Evolutionary conservation across 1,284 basidiomycete species (phyloP).

Genomic region (Prillingera fragicola): DNA sequence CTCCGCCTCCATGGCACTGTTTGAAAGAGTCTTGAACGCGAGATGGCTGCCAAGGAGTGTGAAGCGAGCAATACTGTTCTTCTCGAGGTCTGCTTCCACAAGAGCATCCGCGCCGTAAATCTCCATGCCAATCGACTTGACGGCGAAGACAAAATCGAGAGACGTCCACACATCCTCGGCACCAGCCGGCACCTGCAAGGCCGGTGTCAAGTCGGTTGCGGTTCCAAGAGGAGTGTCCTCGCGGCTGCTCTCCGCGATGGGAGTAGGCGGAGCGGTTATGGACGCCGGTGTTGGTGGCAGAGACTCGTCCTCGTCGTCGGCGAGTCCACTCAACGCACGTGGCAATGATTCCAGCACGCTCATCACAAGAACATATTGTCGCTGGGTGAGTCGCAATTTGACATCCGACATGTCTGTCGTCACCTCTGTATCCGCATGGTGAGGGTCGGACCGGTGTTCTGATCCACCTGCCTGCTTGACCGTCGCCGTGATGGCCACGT

Average conservation of each 20-base stretch:
- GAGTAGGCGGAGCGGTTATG: conserved; percentile 13
- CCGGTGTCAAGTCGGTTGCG: conserved; percentile 52
- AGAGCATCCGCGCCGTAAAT: conserved; percentile 73
- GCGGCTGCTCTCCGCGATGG: conserved; percentile 1
- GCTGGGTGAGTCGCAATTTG: conserved; percentile 79
- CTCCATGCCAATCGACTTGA: conserved; percentile 78
- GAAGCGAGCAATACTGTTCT: conserved; percentile 80
- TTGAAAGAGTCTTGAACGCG: conserved; percentile 75
- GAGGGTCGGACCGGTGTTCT: conserved; percentile 50
- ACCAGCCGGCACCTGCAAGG: conserved; percentile 49
- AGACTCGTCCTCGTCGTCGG: conserved; percentile 40
- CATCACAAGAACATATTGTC: conserved; percentile 79
- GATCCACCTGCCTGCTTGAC: conserved; percentile 55
- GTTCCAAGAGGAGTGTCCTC: too few species aligned
- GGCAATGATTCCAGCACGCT: conserved; percentile 69
- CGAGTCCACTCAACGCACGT: conserved; percentile 53
- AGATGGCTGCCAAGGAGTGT: conserved; percentile 74
- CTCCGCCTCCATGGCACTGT: conserved; percentile 80
- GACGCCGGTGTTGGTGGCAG: conserved; percentile 20
- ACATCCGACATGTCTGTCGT: conserved; percentile 74
- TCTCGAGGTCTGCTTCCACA: conserved; percentile 59
- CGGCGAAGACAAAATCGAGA: conserved; percentile 69
- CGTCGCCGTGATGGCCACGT: conserved; percentile 73
- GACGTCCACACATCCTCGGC: conserved; percentile 57
- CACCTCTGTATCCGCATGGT: conserved; percentile 67